These are phyloP conservation scores for Alternaria rosae DNA, from an alignment of 2,329 filamentous ascomycete genomes.

Conservation along the genomic window DNA sequence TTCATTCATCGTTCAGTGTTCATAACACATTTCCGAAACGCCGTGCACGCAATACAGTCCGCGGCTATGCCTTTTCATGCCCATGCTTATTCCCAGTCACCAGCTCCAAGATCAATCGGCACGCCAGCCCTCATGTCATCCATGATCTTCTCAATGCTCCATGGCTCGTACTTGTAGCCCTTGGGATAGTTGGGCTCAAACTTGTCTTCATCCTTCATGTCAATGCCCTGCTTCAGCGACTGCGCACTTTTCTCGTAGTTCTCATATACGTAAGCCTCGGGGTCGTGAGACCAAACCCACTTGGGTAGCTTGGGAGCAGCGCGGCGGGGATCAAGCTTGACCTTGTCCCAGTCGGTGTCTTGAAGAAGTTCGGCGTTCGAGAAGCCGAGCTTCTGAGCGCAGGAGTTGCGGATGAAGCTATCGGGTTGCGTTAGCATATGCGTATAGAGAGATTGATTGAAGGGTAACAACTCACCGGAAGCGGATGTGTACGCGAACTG, in stretches of 20 bases:
- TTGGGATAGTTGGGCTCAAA: constrained; percentile 56
- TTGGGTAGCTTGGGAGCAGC: constrained; percentile 56
- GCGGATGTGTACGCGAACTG: constrained; percentile 52
- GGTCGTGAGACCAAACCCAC: constrained; percentile 58
- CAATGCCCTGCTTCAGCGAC: constrained; percentile 51
- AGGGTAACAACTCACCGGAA: constrained; percentile 45
- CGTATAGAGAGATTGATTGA: background rate
- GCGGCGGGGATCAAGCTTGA: constrained; percentile 54
- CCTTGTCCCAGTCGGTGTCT: constrained; percentile 59
- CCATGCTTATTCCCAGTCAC: constrained; percentile 44
- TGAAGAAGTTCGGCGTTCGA: constrained; percentile 57
- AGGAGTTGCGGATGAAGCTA: constrained; percentile 57
- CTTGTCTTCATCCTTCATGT: constrained; percentile 52
- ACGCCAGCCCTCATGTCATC: constrained; percentile 48
- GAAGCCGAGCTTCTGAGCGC: constrained; percentile 59
- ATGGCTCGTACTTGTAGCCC: constrained; percentile 52
- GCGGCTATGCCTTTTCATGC: background rate
- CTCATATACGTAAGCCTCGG: constrained; percentile 55
- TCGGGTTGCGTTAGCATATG: background rate
- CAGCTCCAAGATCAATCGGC: constrained; percentile 43
- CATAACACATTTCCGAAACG: background rate
- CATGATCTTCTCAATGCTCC: constrained; percentile 54
- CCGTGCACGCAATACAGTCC: background rate
- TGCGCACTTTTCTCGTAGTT: constrained; percentile 54
- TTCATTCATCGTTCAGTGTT: background rate